A percentile compares a stretch with the other conserved stretches of the same genome.
Conservation (phyloP, 768 basidiomycete genomes). For the Phlebiopsis flavidoalba region DNA sequence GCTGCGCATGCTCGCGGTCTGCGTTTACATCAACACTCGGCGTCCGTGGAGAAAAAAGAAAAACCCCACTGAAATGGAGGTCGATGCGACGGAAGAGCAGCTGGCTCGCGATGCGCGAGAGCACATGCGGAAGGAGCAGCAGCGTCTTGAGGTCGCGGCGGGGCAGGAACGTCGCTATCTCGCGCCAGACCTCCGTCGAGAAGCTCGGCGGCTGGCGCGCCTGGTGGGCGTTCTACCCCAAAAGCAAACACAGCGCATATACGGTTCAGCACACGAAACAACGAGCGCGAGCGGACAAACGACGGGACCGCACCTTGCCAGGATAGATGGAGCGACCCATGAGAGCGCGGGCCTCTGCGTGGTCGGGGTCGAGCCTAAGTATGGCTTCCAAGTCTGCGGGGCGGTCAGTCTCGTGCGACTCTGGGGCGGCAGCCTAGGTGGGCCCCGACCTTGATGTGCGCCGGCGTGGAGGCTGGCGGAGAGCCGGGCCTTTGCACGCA, state of each 20-base stretch:
- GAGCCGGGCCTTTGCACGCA: slow-evolving; percentile 65
- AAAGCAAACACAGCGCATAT: neutral
- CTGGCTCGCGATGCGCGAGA: slow-evolving; percentile 66
- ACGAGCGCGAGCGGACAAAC: slow-evolving; percentile 8
- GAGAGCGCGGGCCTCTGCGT: slow-evolving; percentile 61
- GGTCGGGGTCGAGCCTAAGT: slow-evolving; percentile 55
- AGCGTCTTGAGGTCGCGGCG: slow-evolving; percentile 61
- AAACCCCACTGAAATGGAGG: slow-evolving; percentile 53
- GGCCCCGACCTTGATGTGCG: slow-evolving; percentile 55
- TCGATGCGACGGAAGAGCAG: slow-evolving; percentile 61
- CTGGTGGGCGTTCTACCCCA: slow-evolving; percentile 14
- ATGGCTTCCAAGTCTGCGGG: slow-evolving; percentile 60
- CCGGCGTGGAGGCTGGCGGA: slow-evolving; percentile 53
- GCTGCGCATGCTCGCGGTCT: slow-evolving; percentile 51
- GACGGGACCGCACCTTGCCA: slow-evolving; percentile 40
- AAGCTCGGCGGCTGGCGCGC: slow-evolving; percentile 47
- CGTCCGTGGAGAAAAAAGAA: too few species aligned
- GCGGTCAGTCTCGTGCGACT: slow-evolving; percentile 12
- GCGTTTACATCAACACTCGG: neutral
- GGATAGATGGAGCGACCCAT: slow-evolving; percentile 50
- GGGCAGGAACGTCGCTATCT: slow-evolving; percentile 59
- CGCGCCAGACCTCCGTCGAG: slow-evolving; percentile 68
- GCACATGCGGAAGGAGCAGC: slow-evolving; percentile 56
- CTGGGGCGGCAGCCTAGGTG: slow-evolving; percentile 10
- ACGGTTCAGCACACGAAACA: neutral